Evolutionary conservation across 352 stramenopile species (phyloP), one percentile per base, ranked within the genome.

Genomic region (Pythium aquatile): DNA sequence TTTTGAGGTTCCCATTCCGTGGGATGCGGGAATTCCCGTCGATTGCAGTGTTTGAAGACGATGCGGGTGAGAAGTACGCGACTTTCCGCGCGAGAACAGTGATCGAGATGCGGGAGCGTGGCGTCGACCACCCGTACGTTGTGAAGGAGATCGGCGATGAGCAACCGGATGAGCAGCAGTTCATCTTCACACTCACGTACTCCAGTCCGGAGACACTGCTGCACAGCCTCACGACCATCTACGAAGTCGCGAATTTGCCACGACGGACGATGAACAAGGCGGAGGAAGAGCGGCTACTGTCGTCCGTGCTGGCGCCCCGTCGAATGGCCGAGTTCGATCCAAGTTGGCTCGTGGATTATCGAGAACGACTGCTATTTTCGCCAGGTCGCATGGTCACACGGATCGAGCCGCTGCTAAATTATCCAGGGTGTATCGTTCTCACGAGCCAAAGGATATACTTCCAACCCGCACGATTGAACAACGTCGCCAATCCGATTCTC

Each of bases 391-490:
- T 76, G 10, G 85, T 85, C 7, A 75, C 89, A 51, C 81, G 91
- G 26, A 94, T 98, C 54, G 85, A 88, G 42, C 92, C 91, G 29
- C 61, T 98, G 37, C 74, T 96, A 5, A 83, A 90, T 55, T 91
- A 93, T 62, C 92, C 91, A 33, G 92, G 92, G 8, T 91, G 78
- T 35, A 56, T 98, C 17, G 93, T 97, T 75, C 69, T 97, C 39
- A 82, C 85, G 64, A 74, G 79, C 9, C 53, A 78, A 53, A 75
- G 75, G 17, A 58, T 98, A 11, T 98, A 98, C 66, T 98, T 98
- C 61, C 90, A 98, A 67, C 92, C 93, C 7, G 86, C 90, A 14
- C 72, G 90, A 53, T 65, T 98, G 9, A 98, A 98, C 64, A 98
- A 98, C 55, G 83, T 97, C 20, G 79, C 86, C 4, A 89, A 97